phyloP scores from a whole-genome alignment of 2,329 filamentous ascomycete species.

The Aureobasidium sp. region DNA sequence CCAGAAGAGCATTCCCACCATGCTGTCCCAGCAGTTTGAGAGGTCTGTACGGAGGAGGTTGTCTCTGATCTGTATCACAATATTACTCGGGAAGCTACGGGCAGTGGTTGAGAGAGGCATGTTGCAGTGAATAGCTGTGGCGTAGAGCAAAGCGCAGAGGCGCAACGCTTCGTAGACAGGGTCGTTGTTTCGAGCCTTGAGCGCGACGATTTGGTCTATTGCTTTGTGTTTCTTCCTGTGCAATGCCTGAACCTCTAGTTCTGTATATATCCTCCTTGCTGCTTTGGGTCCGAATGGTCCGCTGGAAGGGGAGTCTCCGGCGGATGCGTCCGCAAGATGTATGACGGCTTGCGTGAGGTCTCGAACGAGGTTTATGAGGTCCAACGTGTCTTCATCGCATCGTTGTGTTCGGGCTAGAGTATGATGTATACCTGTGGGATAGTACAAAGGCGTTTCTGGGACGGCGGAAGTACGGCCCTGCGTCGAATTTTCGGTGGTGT shows the following conservation, averaged over 20 bases:
- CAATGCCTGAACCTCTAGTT: not conserved
- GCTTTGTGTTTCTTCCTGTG: not conserved
- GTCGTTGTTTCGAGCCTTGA: not conserved
- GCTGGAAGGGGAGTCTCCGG: not conserved
- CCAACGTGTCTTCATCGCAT: not conserved
- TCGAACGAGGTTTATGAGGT: not conserved
- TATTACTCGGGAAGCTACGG: not conserved
- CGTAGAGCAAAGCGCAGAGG: constrained; percentile 21
- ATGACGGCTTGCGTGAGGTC: constrained; percentile 3
- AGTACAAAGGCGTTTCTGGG: constrained; percentile 9
- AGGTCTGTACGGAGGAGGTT: constrained; percentile 21
- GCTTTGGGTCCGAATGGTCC: not conserved
- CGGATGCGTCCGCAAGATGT: not conserved
- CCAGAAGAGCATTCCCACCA: constrained; percentile 27
- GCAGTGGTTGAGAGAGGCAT: constrained; percentile 16
- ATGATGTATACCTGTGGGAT: not conserved
- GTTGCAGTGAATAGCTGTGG: constrained; percentile 18
- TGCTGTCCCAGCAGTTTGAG: constrained; percentile 23
- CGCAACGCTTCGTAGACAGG: constrained; percentile 22
- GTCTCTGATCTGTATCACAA: constrained; percentile 16
- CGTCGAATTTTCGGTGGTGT: not conserved
- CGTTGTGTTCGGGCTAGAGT: not conserved
- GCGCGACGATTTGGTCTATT: not conserved
- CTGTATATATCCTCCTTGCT: not conserved
- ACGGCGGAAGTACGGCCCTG: not conserved